Conservation (phyloP, 176 grass and related monocot species). For the Secale cereale region DNA sequence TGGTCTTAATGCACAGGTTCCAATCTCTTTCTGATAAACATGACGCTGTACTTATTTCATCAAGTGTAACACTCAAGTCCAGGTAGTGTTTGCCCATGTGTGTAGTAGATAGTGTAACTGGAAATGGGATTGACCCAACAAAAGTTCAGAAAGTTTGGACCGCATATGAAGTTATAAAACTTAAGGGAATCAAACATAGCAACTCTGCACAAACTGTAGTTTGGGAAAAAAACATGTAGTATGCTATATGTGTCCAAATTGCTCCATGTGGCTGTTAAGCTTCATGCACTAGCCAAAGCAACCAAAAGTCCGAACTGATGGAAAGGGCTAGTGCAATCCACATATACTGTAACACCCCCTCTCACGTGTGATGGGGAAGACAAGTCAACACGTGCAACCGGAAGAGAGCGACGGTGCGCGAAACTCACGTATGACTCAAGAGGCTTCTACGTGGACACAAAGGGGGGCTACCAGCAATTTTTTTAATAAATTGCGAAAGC, state of each 20-base stretch:
- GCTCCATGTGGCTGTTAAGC: neutral
- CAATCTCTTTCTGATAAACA: constrained; percentile 15
- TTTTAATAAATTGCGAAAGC: no score
- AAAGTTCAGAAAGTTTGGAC: constrained; percentile 6
- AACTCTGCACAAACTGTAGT: neutral
- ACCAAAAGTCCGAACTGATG: no score
- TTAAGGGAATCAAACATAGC: neutral
- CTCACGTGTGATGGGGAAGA: no score
- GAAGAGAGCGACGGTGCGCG: no score
- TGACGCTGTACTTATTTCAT: constrained; percentile 23
- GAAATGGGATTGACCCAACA: neutral
- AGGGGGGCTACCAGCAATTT: no score
- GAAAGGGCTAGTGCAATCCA: no score
- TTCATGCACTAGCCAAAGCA: no score
- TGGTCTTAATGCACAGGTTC: constrained; percentile 94
- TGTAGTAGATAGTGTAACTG: neutral
- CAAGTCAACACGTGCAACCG: no score
- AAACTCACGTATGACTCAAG: no score
- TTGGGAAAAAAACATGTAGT: neutral
- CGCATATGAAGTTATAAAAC: neutral
- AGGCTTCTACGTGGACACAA: no score
- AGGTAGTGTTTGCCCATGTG: neutral
- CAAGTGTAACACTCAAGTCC: constrained; percentile 4
- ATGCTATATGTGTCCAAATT: constrained; percentile 2
- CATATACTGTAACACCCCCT: no score